Base-by-base conservation (phyloP, 306 rosid genomes). In the Cucumis melo region DNA sequence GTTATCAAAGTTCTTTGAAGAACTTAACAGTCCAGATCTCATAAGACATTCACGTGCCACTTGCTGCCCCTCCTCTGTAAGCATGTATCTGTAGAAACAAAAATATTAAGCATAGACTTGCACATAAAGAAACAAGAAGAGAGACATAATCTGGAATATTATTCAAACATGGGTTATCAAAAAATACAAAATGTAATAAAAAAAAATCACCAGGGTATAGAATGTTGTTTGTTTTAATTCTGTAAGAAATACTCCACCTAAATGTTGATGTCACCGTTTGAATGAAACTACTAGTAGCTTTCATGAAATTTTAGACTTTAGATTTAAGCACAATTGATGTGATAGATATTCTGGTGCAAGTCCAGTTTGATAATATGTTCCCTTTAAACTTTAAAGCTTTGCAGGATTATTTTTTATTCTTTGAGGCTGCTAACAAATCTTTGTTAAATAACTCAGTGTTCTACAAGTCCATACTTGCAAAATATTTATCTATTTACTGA, bases 1-100 rank as follows among this genome's bases (percentile, higher is more conserved):
- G 78, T 88, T 76, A 61, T 79, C 63, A 10, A 77, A 77, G 74
- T 84, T 85, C 78, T 83, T 89, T 21, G 62, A 76, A 36, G 88
- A 76, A 81, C 83, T 84, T 10, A 77, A 73, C 83, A 91, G 78
- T 82, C 98, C 96, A 83, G 98, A 93, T 79, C 98, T 88, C 86
- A 54, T 36, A 15, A 90, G 92, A 85, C 97, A 91, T 62, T 93
- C 98, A 54, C 79, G 38, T 53, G 97, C 98, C 51, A 89, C 90
- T 81, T 89, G 94, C 81, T 91, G 81, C 73, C 98, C 98, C 86
- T 93, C 98, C 83, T 82, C 82, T 21, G 96, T 93, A 72, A 91
- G 85, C 98, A 93, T 93, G 90, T 90, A 93, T 89, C 98, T 93
- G 78, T 77, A 82, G 79, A 61, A 77, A 54, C 14, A 44, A 76